phyloP scores from a whole-genome alignment of 129 eudicot genomes.

The Gnaphalium uliginosum region DNA sequence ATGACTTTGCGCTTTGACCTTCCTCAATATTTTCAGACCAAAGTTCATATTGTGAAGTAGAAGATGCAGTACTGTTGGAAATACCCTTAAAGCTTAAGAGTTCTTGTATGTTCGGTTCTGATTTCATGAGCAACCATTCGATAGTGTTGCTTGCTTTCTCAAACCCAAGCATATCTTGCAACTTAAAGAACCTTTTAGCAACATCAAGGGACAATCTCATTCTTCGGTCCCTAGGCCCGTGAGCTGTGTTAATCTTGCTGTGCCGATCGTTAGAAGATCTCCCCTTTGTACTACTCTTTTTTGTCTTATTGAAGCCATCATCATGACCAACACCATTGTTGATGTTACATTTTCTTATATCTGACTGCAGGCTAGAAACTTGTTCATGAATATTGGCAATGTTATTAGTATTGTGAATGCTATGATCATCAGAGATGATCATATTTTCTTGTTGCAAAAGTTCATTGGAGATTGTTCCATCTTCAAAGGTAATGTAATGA shows the following conservation, averaged over 20 bases:
- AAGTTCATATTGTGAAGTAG: constrained; percentile 44
- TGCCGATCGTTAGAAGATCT: constrained; percentile 49
- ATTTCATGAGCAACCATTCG: constrained; percentile 60
- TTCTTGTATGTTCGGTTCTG: constrained; percentile 53
- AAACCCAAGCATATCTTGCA: constrained; percentile 68
- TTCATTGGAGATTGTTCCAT: constrained; percentile 34
- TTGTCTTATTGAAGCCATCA: constrained; percentile 11
- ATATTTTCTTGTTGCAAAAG: constrained; percentile 18
- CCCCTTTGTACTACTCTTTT: constrained; percentile 25
- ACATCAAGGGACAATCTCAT: constrained; percentile 37
- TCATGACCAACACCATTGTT: neutral
- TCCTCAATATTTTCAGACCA: constrained; percentile 19
- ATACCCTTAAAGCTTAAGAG: constrained; percentile 24
- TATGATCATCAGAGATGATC: constrained; percentile 23
- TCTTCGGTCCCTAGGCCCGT: constrained; percentile 74
- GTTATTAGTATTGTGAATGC: constrained; percentile 10
- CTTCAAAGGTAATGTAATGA: constrained; percentile 35
- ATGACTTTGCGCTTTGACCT: constrained; percentile 6
- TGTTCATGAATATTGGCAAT: constrained; percentile 16
- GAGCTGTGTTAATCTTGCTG: constrained; percentile 79
- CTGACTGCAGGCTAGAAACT: constrained; percentile 5
- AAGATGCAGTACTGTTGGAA: constrained; percentile 33
- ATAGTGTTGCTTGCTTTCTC: constrained; percentile 79
- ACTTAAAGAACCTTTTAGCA: constrained; percentile 57
- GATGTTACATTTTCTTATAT: constrained; percentile 12